Base-by-base conservation (phyloP, 805 yeast genomes). In the Candida berthetii region DNA sequence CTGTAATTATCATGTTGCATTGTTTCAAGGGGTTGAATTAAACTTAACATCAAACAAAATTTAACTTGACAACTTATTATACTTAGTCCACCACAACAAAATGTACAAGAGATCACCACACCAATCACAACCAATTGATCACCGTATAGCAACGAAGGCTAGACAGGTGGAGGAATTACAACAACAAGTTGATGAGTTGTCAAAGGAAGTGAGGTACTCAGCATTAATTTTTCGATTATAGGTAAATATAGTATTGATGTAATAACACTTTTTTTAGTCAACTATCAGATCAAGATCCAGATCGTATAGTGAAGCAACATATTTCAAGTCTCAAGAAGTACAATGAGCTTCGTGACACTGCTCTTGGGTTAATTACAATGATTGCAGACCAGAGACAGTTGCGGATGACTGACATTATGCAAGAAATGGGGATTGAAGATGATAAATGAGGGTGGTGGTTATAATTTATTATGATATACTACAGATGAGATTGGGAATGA, bases 301-400 rank as follows among this genome's bases (percentile, higher is more conserved):
- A 68, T 33, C 58, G 53, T 1, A 62, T 80, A 1, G 71, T 74
- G n/a, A 64, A 67, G 34, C 52, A 55, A 22, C 87, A 83, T 48
- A 77, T 82, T 19, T 53, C 57, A 22, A 66, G 68, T 39, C 58
- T 82, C 32, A 76, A 78, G 46, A 60, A 65, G 41, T 83, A 82
- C 57, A 79, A 82, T 50, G 86, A 80, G 45, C 58, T 83, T 19
- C 72, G 76, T 50, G 89, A 82, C 52, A 66, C 71, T 2, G 85
- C 86, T 0, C 52, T 80, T 40, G 69, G 73, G 7, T 54, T 83
- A 45, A 71, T 79, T 10, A 72, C 74, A 33, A 57, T 79, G 65
- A 78, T 82, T 27, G 83, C 86, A 1, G 78, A 76, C 39, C 82
- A 78, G 44, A 66, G 77, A 44, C 62, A 68, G 20, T 60, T 73